These are phyloP conservation scores for Fraxinus velutina DNA, from an alignment of 305 asterid species.

Conservation along the genomic window DNA sequence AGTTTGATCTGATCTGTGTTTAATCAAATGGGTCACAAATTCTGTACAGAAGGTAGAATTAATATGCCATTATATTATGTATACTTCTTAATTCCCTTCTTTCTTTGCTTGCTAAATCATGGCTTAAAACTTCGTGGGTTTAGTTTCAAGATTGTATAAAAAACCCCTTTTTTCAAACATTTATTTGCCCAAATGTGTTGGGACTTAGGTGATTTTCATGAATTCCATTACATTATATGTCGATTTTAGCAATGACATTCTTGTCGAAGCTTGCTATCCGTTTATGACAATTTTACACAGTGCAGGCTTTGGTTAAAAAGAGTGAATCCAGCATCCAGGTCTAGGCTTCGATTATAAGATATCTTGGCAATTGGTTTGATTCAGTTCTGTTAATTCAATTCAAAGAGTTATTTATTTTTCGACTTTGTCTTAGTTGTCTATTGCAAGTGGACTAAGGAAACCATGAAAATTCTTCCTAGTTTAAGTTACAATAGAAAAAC, in stretches of 20 bases:
- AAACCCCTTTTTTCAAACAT: background rate
- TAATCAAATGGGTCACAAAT: slow-evolving; percentile 15
- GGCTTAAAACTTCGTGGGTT: slow-evolving; percentile 11
- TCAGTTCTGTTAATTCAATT: background rate
- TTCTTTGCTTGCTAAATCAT: background rate
- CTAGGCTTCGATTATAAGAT: background rate
- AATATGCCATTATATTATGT: background rate
- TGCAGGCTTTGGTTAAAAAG: background rate
- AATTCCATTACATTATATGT: background rate
- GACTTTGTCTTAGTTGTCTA: background rate
- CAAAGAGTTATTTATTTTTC: background rate
- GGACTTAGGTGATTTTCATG: background rate
- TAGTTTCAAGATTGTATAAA: background rate
- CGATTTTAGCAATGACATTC: background rate
- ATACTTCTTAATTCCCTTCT: background rate
- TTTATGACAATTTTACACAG: background rate
- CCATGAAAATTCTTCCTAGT: background rate
- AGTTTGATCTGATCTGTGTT: slow-evolving; percentile 18
- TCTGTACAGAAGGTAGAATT: background rate
- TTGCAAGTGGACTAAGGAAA: background rate
- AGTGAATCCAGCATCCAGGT: background rate
- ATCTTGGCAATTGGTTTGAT: background rate
- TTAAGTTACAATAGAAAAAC: background rate
- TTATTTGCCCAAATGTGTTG: background rate
- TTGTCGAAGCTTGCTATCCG: background rate